A percentile compares a stretch with the other conserved stretches of the same genome.
phyloP scores from a whole-genome alignment of 2,329 filamentous ascomycete species.

The Cadophora luteo-olivacea region DNA sequence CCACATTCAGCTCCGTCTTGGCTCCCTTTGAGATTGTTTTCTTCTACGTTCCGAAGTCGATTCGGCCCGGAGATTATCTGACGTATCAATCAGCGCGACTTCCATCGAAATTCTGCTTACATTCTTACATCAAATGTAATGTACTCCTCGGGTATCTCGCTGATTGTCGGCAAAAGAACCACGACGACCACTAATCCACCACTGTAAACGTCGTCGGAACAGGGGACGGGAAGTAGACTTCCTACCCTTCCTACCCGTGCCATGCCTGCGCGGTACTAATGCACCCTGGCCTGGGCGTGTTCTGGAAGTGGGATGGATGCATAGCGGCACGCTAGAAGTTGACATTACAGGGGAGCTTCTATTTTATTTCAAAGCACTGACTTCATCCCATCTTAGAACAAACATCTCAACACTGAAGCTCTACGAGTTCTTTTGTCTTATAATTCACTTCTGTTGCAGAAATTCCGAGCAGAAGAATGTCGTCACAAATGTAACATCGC shows the following conservation, averaged over 20 bases:
- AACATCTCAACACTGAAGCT: background rate
- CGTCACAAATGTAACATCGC: background rate
- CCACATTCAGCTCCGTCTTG: conserved; percentile 3
- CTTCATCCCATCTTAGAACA: background rate
- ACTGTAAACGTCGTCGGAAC: background rate
- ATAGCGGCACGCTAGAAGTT: background rate
- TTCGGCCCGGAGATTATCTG: background rate
- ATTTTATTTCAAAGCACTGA: conserved; percentile 1
- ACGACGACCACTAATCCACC: background rate
- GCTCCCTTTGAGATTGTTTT: background rate
- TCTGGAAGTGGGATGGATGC: background rate
- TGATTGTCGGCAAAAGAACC: background rate
- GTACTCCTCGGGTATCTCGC: background rate
- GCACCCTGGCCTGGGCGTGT: background rate
- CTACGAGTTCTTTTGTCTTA: background rate
- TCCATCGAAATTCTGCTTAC: background rate
- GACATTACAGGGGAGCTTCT: conserved; percentile 2
- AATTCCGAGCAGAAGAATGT: background rate
- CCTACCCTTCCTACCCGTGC: conserved; percentile 2
- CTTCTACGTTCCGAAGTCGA: background rate
- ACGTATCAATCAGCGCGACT: background rate
- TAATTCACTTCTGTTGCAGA: background rate
- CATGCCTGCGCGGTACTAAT: background rate
- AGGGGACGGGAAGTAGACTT: background rate
- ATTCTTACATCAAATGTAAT: background rate